Percentiles rank a stretch among this genome's conserved stretches.
Conservation (phyloP, 768 basidiomycete species). For the Obba rivulosa region DNA sequence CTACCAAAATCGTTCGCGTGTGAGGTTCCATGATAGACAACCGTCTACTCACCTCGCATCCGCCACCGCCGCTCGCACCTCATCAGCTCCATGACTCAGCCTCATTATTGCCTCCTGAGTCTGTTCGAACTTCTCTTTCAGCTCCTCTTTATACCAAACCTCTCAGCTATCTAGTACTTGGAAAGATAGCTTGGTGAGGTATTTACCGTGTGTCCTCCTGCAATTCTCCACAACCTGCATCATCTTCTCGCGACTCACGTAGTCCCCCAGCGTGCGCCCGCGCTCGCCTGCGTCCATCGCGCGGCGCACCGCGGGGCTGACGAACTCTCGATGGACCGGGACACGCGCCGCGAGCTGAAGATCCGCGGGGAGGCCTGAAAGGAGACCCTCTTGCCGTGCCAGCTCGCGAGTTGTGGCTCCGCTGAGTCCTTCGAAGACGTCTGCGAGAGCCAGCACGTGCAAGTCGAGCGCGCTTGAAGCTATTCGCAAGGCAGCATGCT, state of each 20-base stretch:
- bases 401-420: conserved; percentile 61
- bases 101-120: conserved; percentile 47
- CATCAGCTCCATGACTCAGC: conserved; percentile 55
- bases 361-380: conserved; percentile 64
- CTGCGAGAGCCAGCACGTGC: conserved; percentile 64
- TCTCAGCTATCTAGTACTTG: conserved; percentile 1
- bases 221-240: conserved; percentile 72
- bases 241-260: conserved; percentile 78
- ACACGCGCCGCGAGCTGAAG: conserved; percentile 65
- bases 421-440: conserved; percentile 70
- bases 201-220: conserved; percentile 59
- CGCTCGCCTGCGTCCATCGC: conserved; percentile 69
- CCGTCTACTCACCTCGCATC: conserved; percentile 38
- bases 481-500: conserved; percentile 67
- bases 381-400: conserved; percentile 56
- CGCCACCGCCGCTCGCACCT: conserved; percentile 45
- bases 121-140: conserved; percentile 47
- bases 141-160: conserved; percentile 42
- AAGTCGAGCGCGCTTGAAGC: conserved; percentile 70
- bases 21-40: background rate
- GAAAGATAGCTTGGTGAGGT: conserved; percentile 4
- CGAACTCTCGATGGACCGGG: conserved; percentile 67
- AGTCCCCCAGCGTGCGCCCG: conserved; percentile 70
- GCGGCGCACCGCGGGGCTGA: conserved; percentile 59
- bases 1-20: conserved; percentile 28